These are phyloP conservation scores for Cryptosporidium canis DNA, from an alignment of 169 alveolate species.

Conservation along the genomic window DNA sequence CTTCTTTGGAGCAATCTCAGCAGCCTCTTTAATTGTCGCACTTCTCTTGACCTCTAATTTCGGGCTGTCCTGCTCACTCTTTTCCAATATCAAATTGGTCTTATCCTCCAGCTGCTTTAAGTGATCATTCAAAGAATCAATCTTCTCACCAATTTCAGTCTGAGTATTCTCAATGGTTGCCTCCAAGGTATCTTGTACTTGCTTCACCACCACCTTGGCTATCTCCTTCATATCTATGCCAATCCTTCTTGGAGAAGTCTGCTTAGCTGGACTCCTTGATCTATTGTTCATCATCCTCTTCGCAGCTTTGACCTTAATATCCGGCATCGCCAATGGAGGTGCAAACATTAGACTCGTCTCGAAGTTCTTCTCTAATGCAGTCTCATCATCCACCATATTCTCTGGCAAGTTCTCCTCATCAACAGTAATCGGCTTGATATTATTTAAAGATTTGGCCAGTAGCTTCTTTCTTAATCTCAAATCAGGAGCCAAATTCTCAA, in stretches of 20 bases:
- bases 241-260: not conserved
- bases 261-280: constrained; percentile 10
- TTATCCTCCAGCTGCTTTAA: constrained; percentile 31
- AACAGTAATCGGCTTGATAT: constrained; percentile 24
- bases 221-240: constrained; percentile 39
- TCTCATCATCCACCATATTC: not conserved
- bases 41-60: not conserved
- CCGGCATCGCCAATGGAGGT: constrained; percentile 55
- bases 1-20: not conserved
- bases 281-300: not conserved
- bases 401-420: not conserved
- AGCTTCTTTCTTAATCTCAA: constrained; percentile 54
- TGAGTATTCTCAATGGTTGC: constrained; percentile 22
- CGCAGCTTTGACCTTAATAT: constrained; percentile 30
- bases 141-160: constrained; percentile 29
- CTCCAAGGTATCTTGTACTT: constrained; percentile 28
- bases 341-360: constrained; percentile 35
- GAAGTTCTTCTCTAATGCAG: not conserved
- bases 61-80: constrained; percentile 18
- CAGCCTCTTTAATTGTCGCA: not conserved
- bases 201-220: constrained; percentile 47
- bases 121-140: constrained; percentile 49
- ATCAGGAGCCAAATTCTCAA: constrained; percentile 37
- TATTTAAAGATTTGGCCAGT: constrained; percentile 30
- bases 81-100: constrained; percentile 42